Evolutionary conservation across 371 early-diverging fungal species (phyloP).

Genomic region (Batrachochytrium dendrobatidis): DNA sequence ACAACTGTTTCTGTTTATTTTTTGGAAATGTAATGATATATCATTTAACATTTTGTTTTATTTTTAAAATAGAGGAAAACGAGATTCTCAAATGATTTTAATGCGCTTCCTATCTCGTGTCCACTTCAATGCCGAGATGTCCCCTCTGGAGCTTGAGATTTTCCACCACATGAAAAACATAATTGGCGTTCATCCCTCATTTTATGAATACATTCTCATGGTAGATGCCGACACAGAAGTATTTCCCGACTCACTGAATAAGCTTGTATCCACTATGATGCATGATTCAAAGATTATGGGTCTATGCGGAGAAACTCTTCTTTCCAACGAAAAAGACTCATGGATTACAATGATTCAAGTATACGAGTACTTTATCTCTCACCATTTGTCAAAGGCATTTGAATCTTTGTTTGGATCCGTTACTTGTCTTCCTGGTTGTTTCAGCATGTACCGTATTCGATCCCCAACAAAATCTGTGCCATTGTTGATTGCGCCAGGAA

Average conservation of each 20-base stretch:
- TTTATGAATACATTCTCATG: conserved; percentile 90
- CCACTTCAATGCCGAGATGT: conserved; percentile 79
- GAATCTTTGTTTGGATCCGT: conserved; percentile 69
- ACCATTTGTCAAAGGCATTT: conserved; percentile 64
- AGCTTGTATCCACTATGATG: conserved; percentile 76
- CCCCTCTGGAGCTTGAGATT: conserved; percentile 83
- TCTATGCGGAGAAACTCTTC: conserved; percentile 75
- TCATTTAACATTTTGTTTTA: no score
- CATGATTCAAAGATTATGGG: conserved; percentile 75
- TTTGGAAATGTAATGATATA: no score
- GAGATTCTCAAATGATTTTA: conserved; percentile 97
- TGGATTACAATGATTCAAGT: conserved; percentile 93
- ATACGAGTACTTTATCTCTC: conserved; percentile 80
- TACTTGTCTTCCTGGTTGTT: conserved; percentile 82
- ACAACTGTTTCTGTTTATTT: no score
- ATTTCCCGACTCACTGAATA: conserved; percentile 71
- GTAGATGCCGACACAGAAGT: conserved; percentile 95
- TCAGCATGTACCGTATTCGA: conserved; percentile 74
- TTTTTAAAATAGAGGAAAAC: conserved; percentile 98
- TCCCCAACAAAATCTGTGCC: conserved; percentile 69
- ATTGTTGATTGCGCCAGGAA: conserved; percentile 80
- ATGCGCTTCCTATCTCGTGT: conserved; percentile 98
- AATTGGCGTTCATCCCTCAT: conserved; percentile 76
- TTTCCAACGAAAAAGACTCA: conserved; percentile 79
- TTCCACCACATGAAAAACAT: conserved; percentile 83